These are phyloP conservation scores for Microthlaspi erraticum DNA, from an alignment of 345 rosid genomes.

Conservation along the genomic window DNA sequence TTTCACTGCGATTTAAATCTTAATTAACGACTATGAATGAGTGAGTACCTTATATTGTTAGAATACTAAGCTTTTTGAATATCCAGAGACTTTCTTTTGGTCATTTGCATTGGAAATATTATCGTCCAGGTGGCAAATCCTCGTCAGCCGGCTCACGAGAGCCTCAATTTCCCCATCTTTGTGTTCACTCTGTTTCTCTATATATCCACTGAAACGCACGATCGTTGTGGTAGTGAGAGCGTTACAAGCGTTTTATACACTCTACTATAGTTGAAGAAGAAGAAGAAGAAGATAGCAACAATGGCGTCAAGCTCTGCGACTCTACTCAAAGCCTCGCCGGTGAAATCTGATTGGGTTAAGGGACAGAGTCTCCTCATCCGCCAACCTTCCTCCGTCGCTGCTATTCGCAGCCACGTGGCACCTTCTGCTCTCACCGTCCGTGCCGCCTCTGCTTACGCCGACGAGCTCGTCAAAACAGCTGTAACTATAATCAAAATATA, in stretches of 20 bases:
- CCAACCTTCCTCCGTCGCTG: constrained; percentile 55
- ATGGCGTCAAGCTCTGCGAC: constrained; percentile 81
- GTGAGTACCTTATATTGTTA: too few species aligned
- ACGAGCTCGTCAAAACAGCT: constrained; percentile 94
- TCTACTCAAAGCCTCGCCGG: constrained; percentile 72
- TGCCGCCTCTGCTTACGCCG: constrained; percentile 80
- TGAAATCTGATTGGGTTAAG: constrained; percentile 82
- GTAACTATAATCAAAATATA: constrained; percentile 43
- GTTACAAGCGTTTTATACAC: background rate
- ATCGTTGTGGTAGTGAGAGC: background rate
- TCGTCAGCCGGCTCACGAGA: constrained; percentile 36
- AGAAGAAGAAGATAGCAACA: constrained; percentile 28
- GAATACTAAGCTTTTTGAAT: too few species aligned
- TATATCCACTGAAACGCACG: constrained; percentile 22
- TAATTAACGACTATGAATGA: too few species aligned
- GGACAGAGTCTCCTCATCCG: constrained; percentile 63
- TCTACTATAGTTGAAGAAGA: background rate
- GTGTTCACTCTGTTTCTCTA: background rate
- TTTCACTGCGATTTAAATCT: too few species aligned
- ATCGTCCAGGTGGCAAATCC: constrained; percentile 42
- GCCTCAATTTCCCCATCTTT: constrained; percentile 40
- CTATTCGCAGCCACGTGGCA: constrained; percentile 49
- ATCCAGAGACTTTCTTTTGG: too few species aligned
- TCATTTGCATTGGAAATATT: constrained; percentile 9
- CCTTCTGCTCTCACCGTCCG: constrained; percentile 62